Evolutionary conservation across 108 stramenopile genomes (phyloP), one percentile per base, ranked within the genome.

Genomic region (Pseudonitzschia pungens): DNA sequence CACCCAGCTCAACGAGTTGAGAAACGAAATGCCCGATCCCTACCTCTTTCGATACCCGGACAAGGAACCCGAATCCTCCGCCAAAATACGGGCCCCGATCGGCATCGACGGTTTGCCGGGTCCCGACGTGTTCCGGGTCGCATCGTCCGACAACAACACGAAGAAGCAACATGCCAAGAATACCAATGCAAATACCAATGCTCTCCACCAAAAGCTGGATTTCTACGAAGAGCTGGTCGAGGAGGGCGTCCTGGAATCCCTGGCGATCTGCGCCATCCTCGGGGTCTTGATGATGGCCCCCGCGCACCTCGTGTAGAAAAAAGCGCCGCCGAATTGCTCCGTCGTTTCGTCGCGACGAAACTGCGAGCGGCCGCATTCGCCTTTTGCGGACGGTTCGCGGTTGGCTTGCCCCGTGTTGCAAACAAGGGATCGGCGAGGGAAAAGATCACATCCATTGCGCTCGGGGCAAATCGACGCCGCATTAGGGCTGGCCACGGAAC

Each of bases 231-330:
- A 71, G 27, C 28, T 71, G 20, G 70, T 32, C 10, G 70, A 71
- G 65, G 70, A 77, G n/a, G 76, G 76, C 12, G 70, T 65, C 3
- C 2, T 77, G 32, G 76, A 77, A 21, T 77, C 76, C 11, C n/a
- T 77, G 36, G 76, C 53, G 2, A 71, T 77, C 54, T 77, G 76
- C 50, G 64, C 32, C 0, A 36, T 71, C 11, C 55, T 77, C 57
- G 70, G 64, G 4, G 1, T 77, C 18, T 21, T 69, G 75, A 59
- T 69, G 75, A 12, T 76, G 58, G 68, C 68, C 6, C 75, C 75
- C 22, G 54, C 2, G 3, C 50, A 9, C 16, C 1, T 55, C 54
- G 24, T 26, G 24, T 55, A 55, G n/a, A 36, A 6, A 36, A 36
- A 6, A 36, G 6, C 36, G 36, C 2, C 36, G 36, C 4, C 36